Conservation (phyloP, 2,329 filamentous ascomycete species). For the Juglanconis sp. region DNA sequence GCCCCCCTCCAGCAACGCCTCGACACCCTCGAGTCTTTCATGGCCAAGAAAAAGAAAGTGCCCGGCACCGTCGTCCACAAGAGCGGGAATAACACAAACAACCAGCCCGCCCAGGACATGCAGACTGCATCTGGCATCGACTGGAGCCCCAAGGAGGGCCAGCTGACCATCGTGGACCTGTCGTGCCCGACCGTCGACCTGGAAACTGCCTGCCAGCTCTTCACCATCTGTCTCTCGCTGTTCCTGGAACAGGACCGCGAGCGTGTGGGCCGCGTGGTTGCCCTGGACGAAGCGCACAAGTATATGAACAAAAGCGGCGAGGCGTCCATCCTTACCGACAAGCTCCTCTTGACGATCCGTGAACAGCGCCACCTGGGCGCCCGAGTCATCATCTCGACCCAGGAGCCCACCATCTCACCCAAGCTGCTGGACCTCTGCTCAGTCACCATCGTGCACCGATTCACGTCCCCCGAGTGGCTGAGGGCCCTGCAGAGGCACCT, state of each 20-base stretch:
- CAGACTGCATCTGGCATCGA: neutral
- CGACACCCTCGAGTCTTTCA: slow-evolving; percentile 62
- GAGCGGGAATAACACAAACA: no score
- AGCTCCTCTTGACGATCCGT: slow-evolving; percentile 60
- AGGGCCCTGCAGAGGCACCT: slow-evolving; percentile 26
- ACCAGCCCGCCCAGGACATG: no score
- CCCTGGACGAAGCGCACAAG: slow-evolving; percentile 77
- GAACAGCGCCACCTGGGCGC: slow-evolving; percentile 67
- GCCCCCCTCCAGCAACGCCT: slow-evolving; percentile 57
- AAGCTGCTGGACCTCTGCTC: slow-evolving; percentile 68
- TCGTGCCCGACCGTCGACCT: slow-evolving; percentile 68
- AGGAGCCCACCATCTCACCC: slow-evolving; percentile 70
- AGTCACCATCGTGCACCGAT: slow-evolving; percentile 69
- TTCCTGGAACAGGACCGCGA: slow-evolving; percentile 55
- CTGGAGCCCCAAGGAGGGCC: slow-evolving; percentile 23
- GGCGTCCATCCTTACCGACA: slow-evolving; percentile 56
- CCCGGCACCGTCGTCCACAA: no score
- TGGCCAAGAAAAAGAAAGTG: slow-evolving; percentile 30
- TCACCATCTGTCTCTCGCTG: slow-evolving; percentile 66
- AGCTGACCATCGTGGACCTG: slow-evolving; percentile 52
- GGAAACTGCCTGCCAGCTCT: slow-evolving; percentile 66
- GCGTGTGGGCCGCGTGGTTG: slow-evolving; percentile 55
- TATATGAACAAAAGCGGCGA: slow-evolving; percentile 60
- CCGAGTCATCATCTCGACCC: slow-evolving; percentile 68
- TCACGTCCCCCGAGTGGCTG: slow-evolving; percentile 43